phyloP scores from a whole-genome alignment of 306 rosid genomes.

The Dalbergia cultrata region DNA sequence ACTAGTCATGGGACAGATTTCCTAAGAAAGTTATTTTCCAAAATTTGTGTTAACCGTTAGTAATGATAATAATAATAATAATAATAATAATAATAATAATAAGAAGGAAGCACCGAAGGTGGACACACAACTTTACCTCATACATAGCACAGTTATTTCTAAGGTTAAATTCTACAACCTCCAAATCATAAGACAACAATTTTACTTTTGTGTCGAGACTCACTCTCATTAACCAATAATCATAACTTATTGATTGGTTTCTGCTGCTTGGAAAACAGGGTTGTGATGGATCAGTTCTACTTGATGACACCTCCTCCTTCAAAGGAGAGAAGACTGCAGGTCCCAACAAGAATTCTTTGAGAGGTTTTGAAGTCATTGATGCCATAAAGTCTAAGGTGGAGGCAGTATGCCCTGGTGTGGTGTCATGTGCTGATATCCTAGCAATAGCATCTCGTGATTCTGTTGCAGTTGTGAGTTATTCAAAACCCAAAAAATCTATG shows the following conservation, averaged over 20 bases:
- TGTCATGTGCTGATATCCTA: slow-evolving; percentile 85
- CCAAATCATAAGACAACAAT: too few relatives aligned
- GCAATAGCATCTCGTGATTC: slow-evolving; percentile 89
- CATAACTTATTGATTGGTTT: not conserved
- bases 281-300: slow-evolving; percentile 81
- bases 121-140: too few relatives aligned
- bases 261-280: slow-evolving; percentile 60
- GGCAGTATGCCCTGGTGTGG: slow-evolving; percentile 70
- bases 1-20: not conserved
- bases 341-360: slow-evolving; percentile 63
- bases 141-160: too few relatives aligned
- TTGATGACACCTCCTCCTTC: slow-evolving; percentile 67
- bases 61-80: too few relatives aligned
- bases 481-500: not conserved
- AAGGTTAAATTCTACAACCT: too few relatives aligned
- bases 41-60: not conserved
- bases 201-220: too few relatives aligned
- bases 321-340: slow-evolving; percentile 79
- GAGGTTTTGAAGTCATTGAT: slow-evolving; percentile 75
- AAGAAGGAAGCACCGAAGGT: too few relatives aligned
- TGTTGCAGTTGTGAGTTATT: slow-evolving; percentile 62
- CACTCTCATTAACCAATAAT: too few relatives aligned
- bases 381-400: slow-evolving; percentile 73
- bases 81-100: too few relatives aligned
- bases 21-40: not conserved